Percentiles rank a stretch among this genome's conserved stretches.
These are phyloP conservation scores for Daedaleopsis nitida DNA, from an alignment of 768 basidiomycete genomes.

Conservation along the genomic window DNA sequence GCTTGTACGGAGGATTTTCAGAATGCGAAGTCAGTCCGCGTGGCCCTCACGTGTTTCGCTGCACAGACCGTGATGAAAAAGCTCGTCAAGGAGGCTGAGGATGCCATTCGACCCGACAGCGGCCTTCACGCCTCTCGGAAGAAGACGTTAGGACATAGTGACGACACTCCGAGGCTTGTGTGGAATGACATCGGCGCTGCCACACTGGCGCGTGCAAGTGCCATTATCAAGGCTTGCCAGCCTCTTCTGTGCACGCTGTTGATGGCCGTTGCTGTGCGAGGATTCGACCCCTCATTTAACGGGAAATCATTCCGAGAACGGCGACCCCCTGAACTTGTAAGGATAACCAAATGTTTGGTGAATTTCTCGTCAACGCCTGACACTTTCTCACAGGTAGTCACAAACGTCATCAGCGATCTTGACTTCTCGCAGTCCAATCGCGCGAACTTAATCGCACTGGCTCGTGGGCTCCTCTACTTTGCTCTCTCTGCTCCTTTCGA, in stretches of 20 bases:
- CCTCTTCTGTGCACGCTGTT: too few species aligned
- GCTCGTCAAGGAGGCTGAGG: not conserved
- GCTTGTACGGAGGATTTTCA: not conserved
- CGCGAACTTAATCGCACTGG: not conserved
- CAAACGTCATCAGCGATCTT: not conserved
- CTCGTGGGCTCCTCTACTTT: not conserved
- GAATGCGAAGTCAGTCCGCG: not conserved
- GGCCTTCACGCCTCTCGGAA: not conserved
- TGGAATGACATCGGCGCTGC: not conserved
- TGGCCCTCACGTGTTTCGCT: not conserved
- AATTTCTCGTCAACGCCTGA: too few species aligned
- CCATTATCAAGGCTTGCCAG: too few species aligned
- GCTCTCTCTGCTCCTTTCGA: not conserved
- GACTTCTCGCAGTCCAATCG: not conserved
- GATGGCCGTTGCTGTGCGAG: too few species aligned
- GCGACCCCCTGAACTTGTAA: not conserved
- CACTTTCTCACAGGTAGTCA: too few species aligned
- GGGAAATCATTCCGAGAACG: too few species aligned
- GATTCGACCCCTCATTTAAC: too few species aligned
- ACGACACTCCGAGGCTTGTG: not conserved
- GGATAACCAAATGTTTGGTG: not conserved
- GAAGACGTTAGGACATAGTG: not conserved
- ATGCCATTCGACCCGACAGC: not conserved
- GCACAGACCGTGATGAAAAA: not conserved
- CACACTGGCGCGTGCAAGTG: too few species aligned